Percentiles rank a stretch among this genome's conserved stretches.
These are phyloP conservation scores for Mentha longifolia DNA, from an alignment of 257 asterid species.

Conservation along the genomic window DNA sequence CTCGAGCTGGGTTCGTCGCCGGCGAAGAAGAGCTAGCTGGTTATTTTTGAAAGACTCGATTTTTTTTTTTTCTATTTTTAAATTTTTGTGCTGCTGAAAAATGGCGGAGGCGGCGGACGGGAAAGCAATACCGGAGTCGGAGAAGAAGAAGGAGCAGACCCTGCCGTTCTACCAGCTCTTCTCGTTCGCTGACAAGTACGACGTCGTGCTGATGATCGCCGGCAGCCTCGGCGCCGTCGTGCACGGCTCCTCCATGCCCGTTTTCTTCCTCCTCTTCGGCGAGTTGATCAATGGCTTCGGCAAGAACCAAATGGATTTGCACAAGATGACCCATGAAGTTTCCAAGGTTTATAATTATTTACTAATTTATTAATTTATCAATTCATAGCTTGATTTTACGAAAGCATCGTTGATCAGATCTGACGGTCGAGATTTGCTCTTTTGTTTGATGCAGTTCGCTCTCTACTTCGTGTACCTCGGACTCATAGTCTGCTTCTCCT, in stretches of 20 bases:
- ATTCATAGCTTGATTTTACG: neutral
- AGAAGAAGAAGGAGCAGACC: constrained; percentile 70
- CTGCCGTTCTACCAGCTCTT: constrained; percentile 63
- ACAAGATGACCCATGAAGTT: constrained; percentile 68
- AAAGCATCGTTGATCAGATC: constrained; percentile 48
- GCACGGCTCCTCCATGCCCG: constrained; percentile 99
- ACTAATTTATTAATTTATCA: no score
- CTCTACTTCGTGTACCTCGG: constrained; percentile 96
- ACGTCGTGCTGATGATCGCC: constrained; percentile 42
- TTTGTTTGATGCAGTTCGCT: constrained; percentile 72
- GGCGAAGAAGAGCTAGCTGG: constrained; percentile 16
- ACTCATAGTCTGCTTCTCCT: constrained; percentile 84
- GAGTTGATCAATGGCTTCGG: constrained; percentile 97
- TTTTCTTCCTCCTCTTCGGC: constrained; percentile 92
- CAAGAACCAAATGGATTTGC: constrained; percentile 88
- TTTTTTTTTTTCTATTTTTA: neutral
- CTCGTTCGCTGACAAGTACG: constrained; percentile 58
- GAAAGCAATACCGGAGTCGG: constrained; percentile 59
- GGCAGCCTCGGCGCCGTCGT: constrained; percentile 83
- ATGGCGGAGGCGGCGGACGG: constrained; percentile 61
- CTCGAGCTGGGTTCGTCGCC: constrained; percentile 33
- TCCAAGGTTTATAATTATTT: constrained; percentile 52
- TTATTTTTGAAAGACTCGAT: constrained; percentile 5
- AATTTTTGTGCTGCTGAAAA: neutral
- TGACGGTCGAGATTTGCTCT: constrained; percentile 31